phyloP scores from a whole-genome alignment of 2,329 filamentous ascomycete genomes.

The Aspergillus amoenus region DNA sequence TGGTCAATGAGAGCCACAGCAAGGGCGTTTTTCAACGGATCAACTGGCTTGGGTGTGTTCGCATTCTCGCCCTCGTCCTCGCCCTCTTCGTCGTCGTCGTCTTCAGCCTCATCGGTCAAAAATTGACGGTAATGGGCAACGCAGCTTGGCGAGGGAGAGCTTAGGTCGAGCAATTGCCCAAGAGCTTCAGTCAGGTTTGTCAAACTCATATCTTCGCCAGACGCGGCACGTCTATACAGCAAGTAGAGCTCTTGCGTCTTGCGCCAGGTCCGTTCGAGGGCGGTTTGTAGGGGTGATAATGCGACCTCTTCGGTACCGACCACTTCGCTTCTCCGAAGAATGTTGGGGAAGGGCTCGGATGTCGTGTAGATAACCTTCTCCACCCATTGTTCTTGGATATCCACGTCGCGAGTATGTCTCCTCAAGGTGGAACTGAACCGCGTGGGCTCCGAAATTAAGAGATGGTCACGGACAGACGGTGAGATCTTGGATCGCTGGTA shows the following conservation, averaged over 20 bases:
- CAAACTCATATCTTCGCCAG: constrained; percentile 70
- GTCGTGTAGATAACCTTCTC: constrained; percentile 85
- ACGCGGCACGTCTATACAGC: constrained; percentile 71
- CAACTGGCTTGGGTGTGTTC: constrained; percentile 49
- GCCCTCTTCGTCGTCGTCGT: constrained; percentile 43
- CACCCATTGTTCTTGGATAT: constrained; percentile 68
- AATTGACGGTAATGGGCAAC: constrained; percentile 76
- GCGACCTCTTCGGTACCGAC: constrained; percentile 64
- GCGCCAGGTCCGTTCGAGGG: constrained; percentile 81
- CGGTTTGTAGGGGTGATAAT: constrained; percentile 78
- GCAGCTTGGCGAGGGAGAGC: constrained; percentile 70
- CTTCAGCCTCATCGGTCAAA: constrained; percentile 54
- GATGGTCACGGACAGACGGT: constrained; percentile 79
- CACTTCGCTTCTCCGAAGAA: constrained; percentile 84
- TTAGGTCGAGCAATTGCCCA: constrained; percentile 73
- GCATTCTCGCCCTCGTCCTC: constrained; percentile 11
- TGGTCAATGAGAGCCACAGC: constrained; percentile 86
- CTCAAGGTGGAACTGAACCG: constrained; percentile 75
- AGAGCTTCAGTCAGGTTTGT: constrained; percentile 73
- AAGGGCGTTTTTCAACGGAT: constrained; percentile 71
- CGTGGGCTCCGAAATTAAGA: constrained; percentile 74
- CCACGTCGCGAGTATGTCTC: constrained; percentile 66
- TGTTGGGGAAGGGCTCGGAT: constrained; percentile 84
- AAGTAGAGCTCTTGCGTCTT: constrained; percentile 83
- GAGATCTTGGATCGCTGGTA: constrained; percentile 86